Evolutionary conservation across 768 basidiomycete species (phyloP).

Genomic region (Erythrobasidium yunnanense): DNA sequence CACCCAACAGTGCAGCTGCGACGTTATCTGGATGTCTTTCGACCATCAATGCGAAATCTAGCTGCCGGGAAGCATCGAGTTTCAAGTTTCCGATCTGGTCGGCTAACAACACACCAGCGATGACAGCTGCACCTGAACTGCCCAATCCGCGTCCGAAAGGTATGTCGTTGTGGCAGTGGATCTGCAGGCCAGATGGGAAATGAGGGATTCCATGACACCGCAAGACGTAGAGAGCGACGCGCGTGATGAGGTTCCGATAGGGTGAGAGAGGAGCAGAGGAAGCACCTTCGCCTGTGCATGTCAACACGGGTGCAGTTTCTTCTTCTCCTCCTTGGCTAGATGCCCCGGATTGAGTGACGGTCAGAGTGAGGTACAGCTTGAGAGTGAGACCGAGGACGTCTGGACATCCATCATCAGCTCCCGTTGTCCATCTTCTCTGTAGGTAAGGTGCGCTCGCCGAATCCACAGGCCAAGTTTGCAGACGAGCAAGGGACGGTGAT

Average conservation of each 20-base stretch:
- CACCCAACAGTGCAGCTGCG: conserved; percentile 89
- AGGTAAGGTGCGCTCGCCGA: background rate
- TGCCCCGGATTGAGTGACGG: conserved; percentile 48
- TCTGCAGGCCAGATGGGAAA: conserved; percentile 56
- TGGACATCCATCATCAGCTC: background rate
- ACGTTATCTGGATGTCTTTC: conserved; percentile 99
- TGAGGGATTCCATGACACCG: conserved; percentile 65
- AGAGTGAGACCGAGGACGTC: conserved; percentile 98
- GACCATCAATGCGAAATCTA: conserved; percentile 97
- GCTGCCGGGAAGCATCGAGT: conserved; percentile 59
- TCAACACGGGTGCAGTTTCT: conserved; percentile 49
- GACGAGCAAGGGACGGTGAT: conserved; percentile 20
- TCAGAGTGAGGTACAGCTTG: conserved; percentile 68
- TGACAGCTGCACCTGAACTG: conserved; percentile 96
- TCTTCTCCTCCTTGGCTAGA: no score
- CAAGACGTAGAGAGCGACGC: conserved; percentile 94
- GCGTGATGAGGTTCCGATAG: conserved; percentile 93
- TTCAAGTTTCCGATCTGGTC: conserved; percentile 65
- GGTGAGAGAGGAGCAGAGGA: conserved; percentile 82
- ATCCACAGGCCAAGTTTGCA: conserved; percentile 22
- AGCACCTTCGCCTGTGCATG: conserved; percentile 79
- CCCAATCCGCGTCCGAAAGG: conserved; percentile 96
- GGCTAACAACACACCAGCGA: conserved; percentile 86
- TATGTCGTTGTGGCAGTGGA: conserved; percentile 81
- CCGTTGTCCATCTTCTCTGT: background rate